Percentiles rank a stretch among this genome's conserved stretches.
phyloP scores from a whole-genome alignment of 2,329 filamentous ascomycete species.

The Teratosphaeria zuluensis region DNA sequence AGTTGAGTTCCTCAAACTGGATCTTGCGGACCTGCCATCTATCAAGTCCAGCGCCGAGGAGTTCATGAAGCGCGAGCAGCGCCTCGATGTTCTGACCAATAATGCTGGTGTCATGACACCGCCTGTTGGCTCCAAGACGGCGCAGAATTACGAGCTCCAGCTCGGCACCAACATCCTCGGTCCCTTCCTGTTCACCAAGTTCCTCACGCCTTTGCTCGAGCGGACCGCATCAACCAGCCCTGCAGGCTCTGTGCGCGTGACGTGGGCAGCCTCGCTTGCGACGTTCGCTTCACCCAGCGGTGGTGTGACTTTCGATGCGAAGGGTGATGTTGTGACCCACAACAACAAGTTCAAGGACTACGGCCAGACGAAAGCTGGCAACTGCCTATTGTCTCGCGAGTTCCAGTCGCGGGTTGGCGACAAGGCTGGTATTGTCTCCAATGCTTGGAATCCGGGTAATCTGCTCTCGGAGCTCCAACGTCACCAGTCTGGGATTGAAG shows the following conservation, averaged over 20 bases:
- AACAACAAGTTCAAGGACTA: conserved; percentile 15
- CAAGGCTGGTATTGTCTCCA: conserved; percentile 16
- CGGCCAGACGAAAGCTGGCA: conserved; percentile 20
- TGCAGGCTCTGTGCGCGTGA: conserved; percentile 21
- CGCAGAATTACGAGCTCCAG: conserved; percentile 25
- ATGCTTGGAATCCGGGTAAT: conserved; percentile 25
- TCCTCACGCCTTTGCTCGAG: conserved; percentile 22
- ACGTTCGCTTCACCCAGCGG: conserved; percentile 11
- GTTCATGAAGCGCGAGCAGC: conserved; percentile 27
- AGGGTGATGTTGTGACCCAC: conserved; percentile 9
- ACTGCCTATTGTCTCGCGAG: conserved; percentile 18
- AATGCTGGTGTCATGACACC: conserved; percentile 27
- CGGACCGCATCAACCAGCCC: conserved; percentile 18
- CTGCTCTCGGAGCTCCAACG: conserved; percentile 21
- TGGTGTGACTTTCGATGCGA: conserved; percentile 11
- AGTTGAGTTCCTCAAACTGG: conserved; percentile 38
- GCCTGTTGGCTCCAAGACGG: conserved; percentile 24
- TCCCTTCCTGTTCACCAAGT: conserved; percentile 23
- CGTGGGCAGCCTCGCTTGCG: conserved; percentile 22
- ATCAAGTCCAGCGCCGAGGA: conserved; percentile 25
- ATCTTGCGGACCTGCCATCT: conserved; percentile 29
- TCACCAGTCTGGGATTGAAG: conserved; percentile 10
- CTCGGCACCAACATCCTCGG: conserved; percentile 28
- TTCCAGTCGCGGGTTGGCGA: conserved; percentile 11
- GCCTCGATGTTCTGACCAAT: conserved; percentile 34